Base-by-base conservation (phyloP, 1,284 basidiomycete genomes). In the Papiliotrema terrestris region DNA sequence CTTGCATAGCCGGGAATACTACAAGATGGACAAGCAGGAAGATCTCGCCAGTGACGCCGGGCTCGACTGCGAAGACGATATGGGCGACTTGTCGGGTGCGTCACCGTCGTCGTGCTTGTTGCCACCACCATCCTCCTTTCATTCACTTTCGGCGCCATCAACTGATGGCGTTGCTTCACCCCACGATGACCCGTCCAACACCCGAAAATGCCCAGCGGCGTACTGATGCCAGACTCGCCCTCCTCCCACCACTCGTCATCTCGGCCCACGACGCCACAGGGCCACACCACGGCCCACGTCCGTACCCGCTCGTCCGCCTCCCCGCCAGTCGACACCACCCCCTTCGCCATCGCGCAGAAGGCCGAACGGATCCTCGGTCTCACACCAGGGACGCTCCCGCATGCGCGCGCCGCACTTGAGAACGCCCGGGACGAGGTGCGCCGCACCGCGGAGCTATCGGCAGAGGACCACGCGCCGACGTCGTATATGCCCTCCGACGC, bases 21-120 rank as follows among this genome's bases (percentile, higher is more conserved):
- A 36, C 29, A 32, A 36, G 11, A 32, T 48, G 23, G 11, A 48
- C 23, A 36, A 15, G 23, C 43, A 36, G 22, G 54, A 55, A 36
- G 51, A 54, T 25, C 48, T 57, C 14, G 26, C 47, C 5, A 44
- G 46, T 22, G 37, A 52, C 19, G 29, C 11, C 11, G 43, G 17
- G 15, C 15, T 48, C 43, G 55, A 61, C 19, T 41, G 51, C 19
- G 57, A 57, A 4, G 62, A 65, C 26, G 67, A 69, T 9, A 68
- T 72, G 63, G 68, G 54, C 29, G 68, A 67, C 29, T 46, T 72
- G 23, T 69, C 68, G n/a, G 69, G 69, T 70, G 52, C 59, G 69
- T 47, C 15, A 23, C 13, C 2, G 14, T 53, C n/a, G 13, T 47
- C 26, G 43, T 36, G 20, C 20, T 51, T 54, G 25, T 20, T 43